Conservation (phyloP, 23 red algal species). For the Gracilaria caudata region DNA sequence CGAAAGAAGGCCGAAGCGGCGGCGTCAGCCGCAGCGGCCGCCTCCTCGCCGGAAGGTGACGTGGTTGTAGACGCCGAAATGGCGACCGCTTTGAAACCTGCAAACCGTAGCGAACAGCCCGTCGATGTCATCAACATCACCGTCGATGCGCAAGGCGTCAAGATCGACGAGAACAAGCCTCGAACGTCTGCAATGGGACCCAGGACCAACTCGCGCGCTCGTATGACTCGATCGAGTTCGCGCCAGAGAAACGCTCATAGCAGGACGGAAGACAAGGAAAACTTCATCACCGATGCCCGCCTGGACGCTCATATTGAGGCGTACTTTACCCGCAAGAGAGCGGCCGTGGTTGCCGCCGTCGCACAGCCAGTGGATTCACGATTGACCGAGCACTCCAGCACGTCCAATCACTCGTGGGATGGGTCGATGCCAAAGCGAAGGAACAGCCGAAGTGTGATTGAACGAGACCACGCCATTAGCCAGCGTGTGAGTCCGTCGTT, state of each 20-base stretch:
- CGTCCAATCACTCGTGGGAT: constrained; percentile 56
- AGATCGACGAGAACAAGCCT: constrained; percentile 33
- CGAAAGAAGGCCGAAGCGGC: constrained; percentile 17
- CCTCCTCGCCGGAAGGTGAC: background rate
- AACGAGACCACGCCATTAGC: constrained; percentile 29
- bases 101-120: background rate
- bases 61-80: background rate
- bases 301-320: constrained; percentile 40
- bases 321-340: constrained; percentile 42
- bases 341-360: background rate
- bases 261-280: constrained; percentile 46
- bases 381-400: background rate
- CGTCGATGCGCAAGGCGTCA: constrained; percentile 47
- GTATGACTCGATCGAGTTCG: constrained; percentile 33
- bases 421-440: constrained; percentile 51
- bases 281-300: constrained; percentile 34
- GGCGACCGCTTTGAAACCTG: background rate
- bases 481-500: background rate
- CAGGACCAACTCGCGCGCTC: constrained; percentile 31
- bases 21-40: background rate
- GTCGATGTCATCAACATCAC: constrained; percentile 51
- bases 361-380: background rate
- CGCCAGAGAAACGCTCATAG: constrained; percentile 17
- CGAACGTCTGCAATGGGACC: background rate
- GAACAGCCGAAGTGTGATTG: constrained; percentile 51